These are phyloP conservation scores for Saccharomycopsis guyanensis DNA, from an alignment of 805 yeast genomes.

Conservation along the genomic window DNA sequence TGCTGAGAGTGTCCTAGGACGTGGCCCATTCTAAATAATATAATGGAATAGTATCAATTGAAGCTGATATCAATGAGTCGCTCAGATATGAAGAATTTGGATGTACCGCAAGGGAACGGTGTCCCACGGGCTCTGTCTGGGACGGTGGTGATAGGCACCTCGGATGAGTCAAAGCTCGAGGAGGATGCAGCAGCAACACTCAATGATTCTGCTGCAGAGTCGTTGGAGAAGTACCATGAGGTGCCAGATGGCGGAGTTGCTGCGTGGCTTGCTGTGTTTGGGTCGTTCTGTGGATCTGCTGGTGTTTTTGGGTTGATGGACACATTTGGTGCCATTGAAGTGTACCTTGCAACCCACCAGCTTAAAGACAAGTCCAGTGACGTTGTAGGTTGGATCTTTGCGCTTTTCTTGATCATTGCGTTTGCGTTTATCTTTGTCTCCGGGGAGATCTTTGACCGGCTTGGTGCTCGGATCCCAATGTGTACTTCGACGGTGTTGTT, in stretches of 20 bases:
- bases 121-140: too few relatives aligned
- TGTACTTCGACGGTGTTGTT: slow-evolving; percentile 34
- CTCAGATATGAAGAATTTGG: too few relatives aligned
- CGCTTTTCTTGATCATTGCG: slow-evolving; percentile 43
- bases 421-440: slow-evolving; percentile 42
- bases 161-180: too few relatives aligned
- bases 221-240: slow-evolving; percentile 14
- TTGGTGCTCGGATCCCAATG: slow-evolving; percentile 41
- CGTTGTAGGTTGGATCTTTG: slow-evolving; percentile 57
- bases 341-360: slow-evolving; percentile 51
- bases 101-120: too few relatives aligned
- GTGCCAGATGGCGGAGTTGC: slow-evolving; percentile 54
- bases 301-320: slow-evolving; percentile 51
- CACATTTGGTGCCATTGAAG: slow-evolving; percentile 54
- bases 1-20: too few relatives aligned
- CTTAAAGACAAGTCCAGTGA: slow-evolving; percentile 38
- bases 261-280: slow-evolving; percentile 52
- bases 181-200: too few relatives aligned
- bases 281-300: slow-evolving; percentile 48
- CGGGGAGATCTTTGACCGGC: slow-evolving; percentile 51
- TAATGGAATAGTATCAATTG: too few relatives aligned
- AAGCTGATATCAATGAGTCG: too few relatives aligned
- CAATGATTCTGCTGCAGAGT: slow-evolving; percentile 1
- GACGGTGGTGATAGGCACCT: too few relatives aligned
- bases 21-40: too few relatives aligned